Evolutionary conservation across 768 basidiomycete species (phyloP), one percentile per base, ranked within the genome.

Genomic region (Serendipita sp.): DNA sequence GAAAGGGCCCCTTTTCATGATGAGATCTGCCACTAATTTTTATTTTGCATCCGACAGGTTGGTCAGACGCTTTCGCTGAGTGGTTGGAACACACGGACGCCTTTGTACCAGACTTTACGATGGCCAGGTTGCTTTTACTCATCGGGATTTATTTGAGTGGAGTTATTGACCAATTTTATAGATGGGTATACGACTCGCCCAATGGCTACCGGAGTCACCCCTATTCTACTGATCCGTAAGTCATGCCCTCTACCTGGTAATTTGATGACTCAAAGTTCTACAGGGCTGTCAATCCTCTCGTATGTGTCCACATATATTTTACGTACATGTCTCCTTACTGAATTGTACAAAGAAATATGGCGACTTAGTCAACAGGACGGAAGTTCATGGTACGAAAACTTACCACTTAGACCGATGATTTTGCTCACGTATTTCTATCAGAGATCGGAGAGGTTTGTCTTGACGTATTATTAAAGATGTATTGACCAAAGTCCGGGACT

Each of bases 161-260:
- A 51, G 7, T 51, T n/a, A 51, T 51, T 51, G 48, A 8, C n/a
- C 45, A 46, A 1, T 18, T 8, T 18, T 74, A 73, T 74, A 73
- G 53, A 74, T 74, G 38, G 73, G 74, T 69, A 66, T 68, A 24
- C 68, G 77, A 82, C 71, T 72, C 75, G 66, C 65, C 76, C 3
- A 70, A 71, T 7, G 85, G 85, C 54, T 80, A 85, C 69, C 78
- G 84, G n/a, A 72, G 75, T 51, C 78, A 79, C 71, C 81, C 79
- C 5, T 86, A 86, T 75, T 83, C 82, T 3, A 81, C 80, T 64
- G 76, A 77, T 73, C 74, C 66, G 70, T 78, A 77, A 71, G 71
- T 72, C 74, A 75, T 16, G 7, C 32, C 60, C 7, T 32, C 48
- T 18, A 73, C 3, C 18, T 13, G 71, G 69, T 41, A 13, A 69